Evolutionary conservation across 306 rosid species (phyloP), one percentile per base, ranked within the genome.

Genomic region (Arachis stenosperma): DNA sequence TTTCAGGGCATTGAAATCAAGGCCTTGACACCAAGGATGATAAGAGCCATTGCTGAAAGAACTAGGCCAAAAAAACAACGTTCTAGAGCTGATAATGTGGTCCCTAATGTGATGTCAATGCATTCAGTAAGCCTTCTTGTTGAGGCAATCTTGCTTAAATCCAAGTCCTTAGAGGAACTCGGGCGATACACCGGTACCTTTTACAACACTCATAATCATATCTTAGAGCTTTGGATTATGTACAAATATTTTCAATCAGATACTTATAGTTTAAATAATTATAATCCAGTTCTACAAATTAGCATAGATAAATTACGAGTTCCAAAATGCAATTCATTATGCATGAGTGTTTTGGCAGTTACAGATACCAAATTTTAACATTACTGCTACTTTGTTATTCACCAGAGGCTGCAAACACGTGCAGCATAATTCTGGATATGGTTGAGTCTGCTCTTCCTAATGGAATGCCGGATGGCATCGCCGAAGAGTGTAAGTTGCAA

Each of bases 91-190:
- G 89, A 81, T 70, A 74, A 44, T 67, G 83, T 81, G 70, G 77
- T 81, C 55, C 81, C 82, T n/a, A 84, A 70, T 75, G 73, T 76
- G 69, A 89, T 94, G 99, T 91, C 97, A n/a, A 83, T 85, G 91
- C 97, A 94, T 84, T 91, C 97, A 37, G 93, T 88, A 55, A 94
- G 97, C 90, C 81, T 94, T 54, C 96, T 94, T 63, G 84, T 88
- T 55, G 99, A 91, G 88, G 99, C 99, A 62, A 85, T 89, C 37
- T 81, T 89, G 71, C 97, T 94, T 43, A 94, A 94, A 87, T 90
- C 97, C 71, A 86, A 86, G 71, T 91, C 96, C 75, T 70, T 89
- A 70, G 94, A 92, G 78, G 88, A 87, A 56, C 96, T 88, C 11
- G 88, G 94, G 65, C 79, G 84, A 80, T 78, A 72, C 67, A 67